Conservation (phyloP, 306 rosid genomes). For the Sphenostylis stenocarpa region DNA sequence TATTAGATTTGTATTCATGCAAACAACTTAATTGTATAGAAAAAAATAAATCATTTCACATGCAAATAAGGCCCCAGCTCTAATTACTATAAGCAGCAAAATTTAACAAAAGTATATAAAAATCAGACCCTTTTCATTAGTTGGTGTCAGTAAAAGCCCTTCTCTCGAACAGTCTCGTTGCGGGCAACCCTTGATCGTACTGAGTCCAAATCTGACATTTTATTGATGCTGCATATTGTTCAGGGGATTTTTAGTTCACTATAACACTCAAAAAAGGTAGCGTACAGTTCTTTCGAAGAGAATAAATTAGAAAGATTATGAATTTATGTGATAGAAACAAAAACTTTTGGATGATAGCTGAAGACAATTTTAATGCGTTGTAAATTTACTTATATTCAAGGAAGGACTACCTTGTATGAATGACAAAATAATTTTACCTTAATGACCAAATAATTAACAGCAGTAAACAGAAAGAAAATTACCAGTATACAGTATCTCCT, state of each 20-base stretch:
- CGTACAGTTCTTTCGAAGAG: background rate
- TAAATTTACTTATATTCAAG: background rate
- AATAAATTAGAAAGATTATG: too few species aligned
- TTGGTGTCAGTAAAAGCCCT: background rate
- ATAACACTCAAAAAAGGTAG: background rate
- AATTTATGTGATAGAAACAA: too few species aligned
- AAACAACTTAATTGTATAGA: too few species aligned
- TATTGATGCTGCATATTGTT: conserved; percentile 43
- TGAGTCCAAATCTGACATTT: conserved; percentile 43
- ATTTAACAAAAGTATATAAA: too few species aligned
- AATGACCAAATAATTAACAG: background rate
- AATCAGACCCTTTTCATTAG: too few species aligned
- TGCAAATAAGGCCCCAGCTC: too few species aligned
- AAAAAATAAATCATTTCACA: too few species aligned
- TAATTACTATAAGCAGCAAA: too few species aligned
- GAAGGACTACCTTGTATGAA: background rate
- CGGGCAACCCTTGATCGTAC: conserved; percentile 43
- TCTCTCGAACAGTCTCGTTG: background rate
- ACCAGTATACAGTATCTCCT: conserved; percentile 56
- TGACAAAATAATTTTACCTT: background rate
- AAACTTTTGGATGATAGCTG: too few species aligned
- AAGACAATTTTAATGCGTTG: background rate
- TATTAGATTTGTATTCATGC: too few species aligned
- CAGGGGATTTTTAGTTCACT: background rate
- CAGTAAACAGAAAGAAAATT: conserved; percentile 24